Base-by-base conservation (phyloP, 2,329 filamentous ascomycete species). In the Calonectria hawksworthii region DNA sequence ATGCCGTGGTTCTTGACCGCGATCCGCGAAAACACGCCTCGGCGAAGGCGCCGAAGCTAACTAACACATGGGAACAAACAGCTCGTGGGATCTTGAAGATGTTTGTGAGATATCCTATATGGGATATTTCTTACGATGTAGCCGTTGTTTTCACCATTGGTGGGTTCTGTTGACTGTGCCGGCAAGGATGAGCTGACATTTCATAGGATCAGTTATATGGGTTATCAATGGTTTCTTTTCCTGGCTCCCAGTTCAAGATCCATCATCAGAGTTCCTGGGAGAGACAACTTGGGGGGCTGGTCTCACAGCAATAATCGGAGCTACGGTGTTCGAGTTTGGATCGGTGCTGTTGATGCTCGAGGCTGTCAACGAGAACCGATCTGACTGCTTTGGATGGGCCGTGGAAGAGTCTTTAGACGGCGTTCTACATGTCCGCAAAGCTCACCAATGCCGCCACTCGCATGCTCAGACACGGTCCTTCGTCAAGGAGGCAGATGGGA, bases 331-430 rank as follows among this genome's bases (percentile, higher is more conserved):
- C 81, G 92, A 93, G 77, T 69, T 93, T 5, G 93, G 92, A 0
- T 92, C 90, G 44, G 80, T 94, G 1, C 83, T 94, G 2, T 86
- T 94, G 32, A 86, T 94, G 83, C 84, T 93, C 2, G 93, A 94
- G 82, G 93, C 93, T 4, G 87, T 94, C n/a, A 94, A 94, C 80
- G 91, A 92, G 79, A 91, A 93, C 78, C 86, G 89, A 16, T 85
- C 89, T 0, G 91, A 90, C 16, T 94, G 93, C 81, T 94, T 94
- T 80, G 93, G 93, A 4, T 94, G 92, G 92, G 93, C 92, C 0
- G 78, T 94, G 1, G 90, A 93, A 23, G 78, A 80, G 16, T 68
- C 65, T 5, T 13, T 80, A 1, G 77, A 79, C 11, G 79, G 79
- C 0, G 56, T 74, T 21, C 64, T 80, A 6, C 73, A 74, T 9